Percentiles rank a stretch among this genome's conserved stretches.
Evolutionary conservation across 225 moss, liverwort and hornwort species (phyloP).

Genomic region (Lunularia cruciata): DNA sequence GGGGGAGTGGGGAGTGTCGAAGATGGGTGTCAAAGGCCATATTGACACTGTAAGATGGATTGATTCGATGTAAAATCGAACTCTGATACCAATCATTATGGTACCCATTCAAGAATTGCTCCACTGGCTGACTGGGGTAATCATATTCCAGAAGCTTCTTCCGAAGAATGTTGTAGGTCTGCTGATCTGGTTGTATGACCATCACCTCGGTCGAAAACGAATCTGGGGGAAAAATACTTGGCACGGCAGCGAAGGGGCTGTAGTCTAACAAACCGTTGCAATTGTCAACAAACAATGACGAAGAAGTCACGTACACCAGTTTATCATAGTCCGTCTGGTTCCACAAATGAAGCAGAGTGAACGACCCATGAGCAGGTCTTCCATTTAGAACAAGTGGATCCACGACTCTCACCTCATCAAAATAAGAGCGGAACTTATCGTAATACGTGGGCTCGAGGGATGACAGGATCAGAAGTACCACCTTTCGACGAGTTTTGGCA

Average conservation of each 20-base stretch:
- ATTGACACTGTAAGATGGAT: slow-evolving; percentile 45
- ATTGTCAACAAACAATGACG: slow-evolving; percentile 66
- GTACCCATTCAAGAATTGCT: slow-evolving; percentile 53
- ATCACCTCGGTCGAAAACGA: slow-evolving; percentile 69
- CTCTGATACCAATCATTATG: slow-evolving; percentile 63
- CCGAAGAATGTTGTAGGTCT: slow-evolving; percentile 44
- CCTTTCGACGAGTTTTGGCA: slow-evolving; percentile 30
- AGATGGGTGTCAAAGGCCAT: slow-evolving; percentile 32
- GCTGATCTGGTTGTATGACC: slow-evolving; percentile 59
- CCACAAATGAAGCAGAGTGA: slow-evolving; percentile 69
- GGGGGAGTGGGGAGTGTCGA: slow-evolving; percentile 32
- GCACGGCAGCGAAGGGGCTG: slow-evolving; percentile 69
- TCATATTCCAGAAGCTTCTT: slow-evolving; percentile 24
- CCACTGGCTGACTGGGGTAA: slow-evolving; percentile 27
- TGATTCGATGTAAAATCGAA: slow-evolving; percentile 62
- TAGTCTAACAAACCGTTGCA: slow-evolving; percentile 68
- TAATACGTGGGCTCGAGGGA: slow-evolving; percentile 42
- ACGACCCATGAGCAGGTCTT: slow-evolving; percentile 30
- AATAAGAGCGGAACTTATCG: slow-evolving; percentile 37
- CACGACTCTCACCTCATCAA: slow-evolving; percentile 60
- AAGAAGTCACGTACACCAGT: slow-evolving; percentile 60
- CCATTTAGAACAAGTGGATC: slow-evolving; percentile 34
- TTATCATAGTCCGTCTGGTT: slow-evolving; percentile 64
- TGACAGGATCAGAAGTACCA: slow-evolving; percentile 57
- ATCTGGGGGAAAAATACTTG: slow-evolving; percentile 59